Conservation (phyloP, 805 yeast species). For the Teunomyces stri region DNA sequence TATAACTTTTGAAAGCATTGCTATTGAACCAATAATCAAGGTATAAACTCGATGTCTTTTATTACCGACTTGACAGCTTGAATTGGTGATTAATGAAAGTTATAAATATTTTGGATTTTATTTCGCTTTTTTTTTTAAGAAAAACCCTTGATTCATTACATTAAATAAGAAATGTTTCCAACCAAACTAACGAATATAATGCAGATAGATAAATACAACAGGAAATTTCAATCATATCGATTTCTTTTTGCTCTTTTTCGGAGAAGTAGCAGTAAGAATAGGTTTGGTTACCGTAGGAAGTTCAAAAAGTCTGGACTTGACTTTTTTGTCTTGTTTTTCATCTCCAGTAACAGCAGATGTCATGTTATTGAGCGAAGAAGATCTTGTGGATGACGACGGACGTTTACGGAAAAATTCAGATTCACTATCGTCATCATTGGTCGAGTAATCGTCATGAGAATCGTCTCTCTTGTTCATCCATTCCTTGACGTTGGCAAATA, state of each 20-base stretch:
- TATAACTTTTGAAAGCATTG: no score
- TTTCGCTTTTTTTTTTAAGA: no score
- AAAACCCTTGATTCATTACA: no score
- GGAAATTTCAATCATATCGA: not conserved
- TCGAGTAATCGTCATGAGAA: slow-evolving; percentile 27
- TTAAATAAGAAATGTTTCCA: no score
- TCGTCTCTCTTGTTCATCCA: slow-evolving; percentile 39
- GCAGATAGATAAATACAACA: not conserved
- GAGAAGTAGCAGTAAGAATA: not conserved
- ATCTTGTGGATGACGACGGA: not conserved
- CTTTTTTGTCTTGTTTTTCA: not conserved
- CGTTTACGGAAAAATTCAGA: slow-evolving; percentile 1
- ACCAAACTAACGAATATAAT: not conserved
- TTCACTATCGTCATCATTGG: slow-evolving; percentile 19
- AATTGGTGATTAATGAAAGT: no score
- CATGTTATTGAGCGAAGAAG: slow-evolving; percentile 1
- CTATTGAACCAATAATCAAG: no score
- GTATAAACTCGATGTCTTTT: no score
- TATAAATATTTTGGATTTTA: no score
- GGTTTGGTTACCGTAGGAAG: slow-evolving; percentile 3
- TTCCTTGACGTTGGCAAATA: slow-evolving; percentile 40
- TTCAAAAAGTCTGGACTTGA: not conserved
- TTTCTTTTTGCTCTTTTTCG: not conserved
- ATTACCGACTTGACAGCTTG: no score
- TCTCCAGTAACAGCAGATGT: not conserved